A percentile compares a stretch with the other conserved stretches of the same genome.
These are phyloP conservation scores for Penicillium italicum DNA, from an alignment of 2,329 filamentous ascomycete species.

Conservation along the genomic window DNA sequence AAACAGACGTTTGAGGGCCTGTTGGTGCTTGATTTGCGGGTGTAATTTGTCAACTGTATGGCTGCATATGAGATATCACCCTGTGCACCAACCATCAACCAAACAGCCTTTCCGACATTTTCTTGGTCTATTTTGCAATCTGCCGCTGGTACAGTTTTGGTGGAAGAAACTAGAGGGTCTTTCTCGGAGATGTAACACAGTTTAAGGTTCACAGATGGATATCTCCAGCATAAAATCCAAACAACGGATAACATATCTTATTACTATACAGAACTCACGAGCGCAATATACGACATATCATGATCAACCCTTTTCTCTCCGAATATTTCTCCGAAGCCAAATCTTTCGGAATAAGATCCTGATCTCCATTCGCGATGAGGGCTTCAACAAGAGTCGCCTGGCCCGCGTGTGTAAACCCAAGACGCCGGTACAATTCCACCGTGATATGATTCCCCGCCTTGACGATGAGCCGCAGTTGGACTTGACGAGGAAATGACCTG, in stretches of 20 bases:
- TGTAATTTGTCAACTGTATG: too few relatives aligned
- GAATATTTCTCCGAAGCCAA: constrained; percentile 1
- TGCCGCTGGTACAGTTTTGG: too few relatives aligned
- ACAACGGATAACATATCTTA: background rate
- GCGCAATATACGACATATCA: constrained; percentile 6
- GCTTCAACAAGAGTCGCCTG: constrained; percentile 29
- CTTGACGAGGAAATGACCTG: constrained; percentile 2
- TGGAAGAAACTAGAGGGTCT: too few relatives aligned
- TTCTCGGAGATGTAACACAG: too few relatives aligned
- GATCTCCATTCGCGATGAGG: constrained; percentile 27
- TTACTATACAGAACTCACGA: background rate
- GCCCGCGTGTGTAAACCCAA: constrained; percentile 27
- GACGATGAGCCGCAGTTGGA: constrained; percentile 26
- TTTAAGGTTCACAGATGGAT: too few relatives aligned
- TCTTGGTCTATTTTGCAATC: too few relatives aligned
- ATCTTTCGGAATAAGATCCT: constrained; percentile 25
- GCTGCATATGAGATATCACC: too few relatives aligned
- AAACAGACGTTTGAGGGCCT: too few relatives aligned
- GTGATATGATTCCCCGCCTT: constrained; percentile 23
- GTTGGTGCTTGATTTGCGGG: too few relatives aligned
- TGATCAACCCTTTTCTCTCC: constrained; percentile 11
- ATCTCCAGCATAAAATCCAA: background rate
- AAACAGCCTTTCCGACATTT: too few relatives aligned
- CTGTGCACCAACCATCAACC: too few relatives aligned
- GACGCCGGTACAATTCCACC: constrained; percentile 21